phyloP scores from a whole-genome alignment of 352 stramenopile genomes.

The Phytophthora kernoviae region DNA sequence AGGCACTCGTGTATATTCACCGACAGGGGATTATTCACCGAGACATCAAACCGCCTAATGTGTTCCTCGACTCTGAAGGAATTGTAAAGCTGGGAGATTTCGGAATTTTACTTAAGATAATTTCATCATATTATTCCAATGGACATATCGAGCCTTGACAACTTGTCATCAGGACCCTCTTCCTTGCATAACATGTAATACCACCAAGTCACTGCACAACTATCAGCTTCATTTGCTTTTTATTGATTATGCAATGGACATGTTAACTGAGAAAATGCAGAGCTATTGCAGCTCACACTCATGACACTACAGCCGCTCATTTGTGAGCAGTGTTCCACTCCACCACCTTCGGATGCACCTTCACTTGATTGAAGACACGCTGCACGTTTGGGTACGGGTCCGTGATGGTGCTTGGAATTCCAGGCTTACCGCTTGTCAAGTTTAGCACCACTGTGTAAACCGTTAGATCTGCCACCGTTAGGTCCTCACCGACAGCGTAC shows the following conservation, averaged over 20 bases:
- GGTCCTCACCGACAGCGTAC: constrained; percentile 36
- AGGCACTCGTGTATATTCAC: constrained; percentile 96
- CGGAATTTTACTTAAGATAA: too few relatives aligned
- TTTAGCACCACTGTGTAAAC: constrained; percentile 45
- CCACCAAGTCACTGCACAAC: too few relatives aligned
- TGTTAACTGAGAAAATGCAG: too few relatives aligned
- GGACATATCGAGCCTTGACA: too few relatives aligned
- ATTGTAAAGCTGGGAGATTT: constrained; percentile 96
- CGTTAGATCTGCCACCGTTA: constrained; percentile 60
- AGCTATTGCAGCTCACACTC: too few relatives aligned
- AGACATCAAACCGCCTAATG: constrained; percentile 93
- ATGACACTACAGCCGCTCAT: constrained; percentile 8
- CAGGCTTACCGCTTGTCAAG: constrained; percentile 35
- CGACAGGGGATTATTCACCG: constrained; percentile 93
- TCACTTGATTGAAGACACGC: constrained; percentile 46
- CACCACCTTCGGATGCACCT: constrained; percentile 50
- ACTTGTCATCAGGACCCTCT: too few relatives aligned
- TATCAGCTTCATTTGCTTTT: too few relatives aligned
- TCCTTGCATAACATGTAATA: too few relatives aligned
- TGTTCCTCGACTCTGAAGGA: constrained; percentile 93
- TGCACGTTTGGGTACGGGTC: constrained; percentile 44
- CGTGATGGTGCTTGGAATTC: constrained; percentile 30
- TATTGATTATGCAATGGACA: too few relatives aligned
- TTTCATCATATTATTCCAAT: too few relatives aligned
- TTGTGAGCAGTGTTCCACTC: constrained; percentile 57